A percentile compares a stretch with the other conserved stretches of the same genome.
Evolutionary conservation across 2,329 filamentous ascomycete species (phyloP).

Genomic region (Chaetomium sp.): DNA sequence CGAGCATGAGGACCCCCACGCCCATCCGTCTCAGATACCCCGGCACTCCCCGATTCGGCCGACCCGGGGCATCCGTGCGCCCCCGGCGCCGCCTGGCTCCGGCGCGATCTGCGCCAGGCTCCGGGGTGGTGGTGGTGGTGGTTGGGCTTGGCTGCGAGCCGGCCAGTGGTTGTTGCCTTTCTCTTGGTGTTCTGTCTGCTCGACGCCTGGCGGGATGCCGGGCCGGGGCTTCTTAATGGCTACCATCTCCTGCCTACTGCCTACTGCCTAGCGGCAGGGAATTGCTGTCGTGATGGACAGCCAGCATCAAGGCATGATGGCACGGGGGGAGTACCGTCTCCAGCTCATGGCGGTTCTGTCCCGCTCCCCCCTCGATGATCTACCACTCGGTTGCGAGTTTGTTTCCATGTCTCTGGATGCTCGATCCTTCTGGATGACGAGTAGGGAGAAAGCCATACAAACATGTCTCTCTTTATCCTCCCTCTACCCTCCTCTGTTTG

Average conservation of each 20-base stretch:
- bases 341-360: neutral
- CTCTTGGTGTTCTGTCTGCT: neutral
- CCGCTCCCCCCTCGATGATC: neutral
- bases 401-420: neutral
- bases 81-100: slow-evolving; percentile 24
- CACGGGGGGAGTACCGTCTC: neutral
- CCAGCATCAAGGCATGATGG: neutral
- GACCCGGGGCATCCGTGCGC: slow-evolving; percentile 22
- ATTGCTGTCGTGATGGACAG: neutral
- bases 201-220: neutral
- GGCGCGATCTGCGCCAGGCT: slow-evolving; percentile 26
- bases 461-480: slow-evolving; percentile 21
- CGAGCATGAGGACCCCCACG: slow-evolving; percentile 12
- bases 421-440: neutral
- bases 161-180: neutral
- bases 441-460: slow-evolving; percentile 18
- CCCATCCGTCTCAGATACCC: slow-evolving; percentile 13
- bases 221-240: no score
- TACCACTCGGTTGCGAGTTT: neutral
- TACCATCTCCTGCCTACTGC: neutral
- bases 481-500: slow-evolving; percentile 26
- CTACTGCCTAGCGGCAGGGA: neutral
- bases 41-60: slow-evolving; percentile 4
- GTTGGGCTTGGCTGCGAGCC: neutral
- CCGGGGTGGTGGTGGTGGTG: slow-evolving; percentile 5